These are phyloP conservation scores for Cladophialophora yegresii DNA, from an alignment of 2,329 filamentous ascomycete species.

Conservation along the genomic window DNA sequence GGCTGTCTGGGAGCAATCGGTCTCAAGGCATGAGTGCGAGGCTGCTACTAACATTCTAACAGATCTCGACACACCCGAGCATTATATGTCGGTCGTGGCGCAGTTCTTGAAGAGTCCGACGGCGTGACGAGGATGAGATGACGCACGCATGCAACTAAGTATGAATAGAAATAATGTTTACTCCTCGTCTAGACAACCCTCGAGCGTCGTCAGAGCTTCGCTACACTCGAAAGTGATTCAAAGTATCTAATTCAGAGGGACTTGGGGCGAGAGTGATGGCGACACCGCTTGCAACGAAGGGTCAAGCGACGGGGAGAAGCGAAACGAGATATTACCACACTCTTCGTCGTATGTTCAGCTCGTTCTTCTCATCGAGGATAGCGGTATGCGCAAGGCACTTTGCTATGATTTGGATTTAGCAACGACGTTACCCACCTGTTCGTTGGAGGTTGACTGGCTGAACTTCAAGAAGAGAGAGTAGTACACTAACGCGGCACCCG, in stretches of 20 bases:
- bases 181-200: neutral
- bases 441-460: too few species aligned
- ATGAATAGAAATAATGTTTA: neutral
- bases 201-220: neutral
- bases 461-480: neutral
- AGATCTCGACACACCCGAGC: slow-evolving; percentile 45
- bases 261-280: too few species aligned
- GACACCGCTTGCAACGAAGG: too few species aligned
- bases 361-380: too few species aligned
- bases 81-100: slow-evolving; percentile 41
- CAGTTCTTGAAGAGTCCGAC: slow-evolving; percentile 38
- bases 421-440: too few species aligned
- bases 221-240: neutral
- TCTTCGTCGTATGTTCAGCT: too few species aligned
- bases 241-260: neutral
- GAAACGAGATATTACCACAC: too few species aligned
- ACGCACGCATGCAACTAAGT: neutral
- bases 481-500: neutral
- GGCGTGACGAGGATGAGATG: neutral
- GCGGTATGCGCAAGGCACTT: too few species aligned
- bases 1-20: neutral
- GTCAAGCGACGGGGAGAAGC: too few species aligned
- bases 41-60: neutral
- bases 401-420: too few species aligned
- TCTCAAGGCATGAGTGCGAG: neutral